Evolutionary conservation across 345 rosid species (phyloP).

Genomic region (Dipteronia sinensis): DNA sequence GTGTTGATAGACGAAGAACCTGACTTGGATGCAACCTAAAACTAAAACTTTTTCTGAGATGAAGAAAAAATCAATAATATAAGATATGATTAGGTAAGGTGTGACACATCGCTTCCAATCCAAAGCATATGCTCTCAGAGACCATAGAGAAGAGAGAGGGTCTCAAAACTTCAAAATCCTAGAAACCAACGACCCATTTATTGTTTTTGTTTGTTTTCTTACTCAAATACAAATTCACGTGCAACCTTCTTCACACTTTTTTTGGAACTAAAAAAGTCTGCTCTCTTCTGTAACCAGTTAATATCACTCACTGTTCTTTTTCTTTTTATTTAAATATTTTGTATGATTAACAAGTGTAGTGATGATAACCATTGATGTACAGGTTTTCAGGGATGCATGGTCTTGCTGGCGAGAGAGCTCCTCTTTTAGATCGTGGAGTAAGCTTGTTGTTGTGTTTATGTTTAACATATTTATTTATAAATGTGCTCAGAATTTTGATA

Average conservation of each 20-base stretch:
- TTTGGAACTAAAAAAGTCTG: too few relatives aligned
- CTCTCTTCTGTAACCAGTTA: too few relatives aligned
- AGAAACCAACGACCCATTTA: neutral
- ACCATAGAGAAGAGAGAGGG: too few relatives aligned
- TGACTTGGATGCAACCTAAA: too few relatives aligned
- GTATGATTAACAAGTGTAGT: neutral
- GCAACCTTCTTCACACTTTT: neutral
- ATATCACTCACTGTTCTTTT: neutral
- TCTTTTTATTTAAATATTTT: neutral
- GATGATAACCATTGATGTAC: constrained; percentile 1
- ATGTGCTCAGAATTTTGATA: too few relatives aligned
- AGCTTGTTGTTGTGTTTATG: neutral
- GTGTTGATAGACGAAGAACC: too few relatives aligned
- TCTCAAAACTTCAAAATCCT: neutral
- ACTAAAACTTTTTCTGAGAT: too few relatives aligned
- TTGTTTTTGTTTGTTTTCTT: neutral
- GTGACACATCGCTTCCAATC: neutral
- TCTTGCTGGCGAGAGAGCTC: constrained; percentile 34
- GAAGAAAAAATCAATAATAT: too few relatives aligned
- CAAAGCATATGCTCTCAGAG: too few relatives aligned
- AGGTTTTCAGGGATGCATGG: constrained; percentile 19
- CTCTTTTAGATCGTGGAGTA: constrained; percentile 39
- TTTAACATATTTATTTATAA: too few relatives aligned
- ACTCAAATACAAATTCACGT: neutral
- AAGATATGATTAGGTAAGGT: neutral